phyloP scores from a whole-genome alignment of 2,329 filamentous ascomycete species.

The Septoria petroselini region DNA sequence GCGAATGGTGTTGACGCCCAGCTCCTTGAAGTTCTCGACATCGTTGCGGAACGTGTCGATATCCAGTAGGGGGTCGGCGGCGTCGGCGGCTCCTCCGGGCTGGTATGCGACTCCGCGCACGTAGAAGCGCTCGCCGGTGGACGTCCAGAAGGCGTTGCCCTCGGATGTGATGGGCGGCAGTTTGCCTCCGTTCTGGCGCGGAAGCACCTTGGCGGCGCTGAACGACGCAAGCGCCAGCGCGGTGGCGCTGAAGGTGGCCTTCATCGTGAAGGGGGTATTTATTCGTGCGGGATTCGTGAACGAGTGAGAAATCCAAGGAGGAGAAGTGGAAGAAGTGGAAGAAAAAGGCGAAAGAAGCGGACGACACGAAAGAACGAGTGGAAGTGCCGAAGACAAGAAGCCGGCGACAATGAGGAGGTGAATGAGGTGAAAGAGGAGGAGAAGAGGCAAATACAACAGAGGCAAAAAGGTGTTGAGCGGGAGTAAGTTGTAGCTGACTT shows the following conservation, averaged over 20 bases:
- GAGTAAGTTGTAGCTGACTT: constrained; percentile 3
- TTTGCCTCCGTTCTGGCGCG: constrained; percentile 20
- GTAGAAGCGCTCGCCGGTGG: constrained; percentile 58
- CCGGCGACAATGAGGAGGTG: too few species aligned
- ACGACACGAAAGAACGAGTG: constrained; percentile 10
- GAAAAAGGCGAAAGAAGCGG: constrained; percentile 1
- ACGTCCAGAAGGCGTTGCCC: constrained; percentile 54
- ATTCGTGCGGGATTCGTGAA: not conserved
- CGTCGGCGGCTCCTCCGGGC: constrained; percentile 57
- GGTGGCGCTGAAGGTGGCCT: constrained; percentile 15
- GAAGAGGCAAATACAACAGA: too few species aligned
- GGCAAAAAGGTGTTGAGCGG: constrained; percentile 12
- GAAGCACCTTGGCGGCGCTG: constrained; percentile 19
- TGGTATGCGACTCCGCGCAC: constrained; percentile 57
- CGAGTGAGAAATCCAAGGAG: not conserved
- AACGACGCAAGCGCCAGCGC: constrained; percentile 26
- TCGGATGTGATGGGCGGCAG: constrained; percentile 28
- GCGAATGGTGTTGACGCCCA: constrained; percentile 85
- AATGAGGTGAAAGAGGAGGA: too few species aligned
- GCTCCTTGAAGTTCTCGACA: constrained; percentile 72
- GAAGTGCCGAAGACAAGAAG: constrained; percentile 6
- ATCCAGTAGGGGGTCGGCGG: constrained; percentile 73
- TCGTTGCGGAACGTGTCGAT: constrained; percentile 68
- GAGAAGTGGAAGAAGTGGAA: not conserved
- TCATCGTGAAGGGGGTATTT: constrained; percentile 21